Evolutionary conservation across 2,329 filamentous ascomycete species (phyloP).

Genomic region (Alternaria gansuensis): DNA sequence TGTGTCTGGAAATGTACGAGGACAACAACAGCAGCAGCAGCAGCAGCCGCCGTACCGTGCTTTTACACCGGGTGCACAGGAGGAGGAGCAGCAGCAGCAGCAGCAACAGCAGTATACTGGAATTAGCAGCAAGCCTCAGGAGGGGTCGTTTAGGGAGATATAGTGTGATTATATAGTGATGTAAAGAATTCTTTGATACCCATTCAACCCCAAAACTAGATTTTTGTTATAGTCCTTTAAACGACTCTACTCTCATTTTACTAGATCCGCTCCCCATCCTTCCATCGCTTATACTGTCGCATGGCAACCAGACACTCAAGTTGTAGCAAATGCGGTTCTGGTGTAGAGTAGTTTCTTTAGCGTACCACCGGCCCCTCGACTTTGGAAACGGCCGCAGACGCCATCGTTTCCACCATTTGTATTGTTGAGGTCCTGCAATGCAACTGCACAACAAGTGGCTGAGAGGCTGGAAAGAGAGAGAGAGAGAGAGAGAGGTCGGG

Average conservation of each 20-base stretch:
- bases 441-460: neutral
- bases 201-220: neutral
- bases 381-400: neutral
- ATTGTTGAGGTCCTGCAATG: neutral
- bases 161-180: neutral
- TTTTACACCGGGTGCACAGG: slow-evolving; percentile 12
- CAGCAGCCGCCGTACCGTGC: slow-evolving; percentile 15
- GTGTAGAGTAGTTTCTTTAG: slow-evolving; percentile 3
- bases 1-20: neutral
- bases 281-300: too few species aligned
- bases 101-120: slow-evolving; percentile 11
- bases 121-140: neutral
- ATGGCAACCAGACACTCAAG: too few species aligned
- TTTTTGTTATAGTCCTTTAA: too few species aligned
- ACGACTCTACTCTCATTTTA: too few species aligned
- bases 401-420: neutral
- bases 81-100: neutral
- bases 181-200: neutral
- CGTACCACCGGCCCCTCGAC: neutral
- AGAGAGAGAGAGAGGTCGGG: too few species aligned
- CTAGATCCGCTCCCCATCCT: too few species aligned
- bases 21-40: neutral
- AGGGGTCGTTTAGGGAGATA: slow-evolving; percentile 16
- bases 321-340: neutral
- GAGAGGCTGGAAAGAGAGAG: too few species aligned